Evolutionary conservation across 2,329 filamentous ascomycete genomes (phyloP).

Genomic region (Fusarium nisikadoi): DNA sequence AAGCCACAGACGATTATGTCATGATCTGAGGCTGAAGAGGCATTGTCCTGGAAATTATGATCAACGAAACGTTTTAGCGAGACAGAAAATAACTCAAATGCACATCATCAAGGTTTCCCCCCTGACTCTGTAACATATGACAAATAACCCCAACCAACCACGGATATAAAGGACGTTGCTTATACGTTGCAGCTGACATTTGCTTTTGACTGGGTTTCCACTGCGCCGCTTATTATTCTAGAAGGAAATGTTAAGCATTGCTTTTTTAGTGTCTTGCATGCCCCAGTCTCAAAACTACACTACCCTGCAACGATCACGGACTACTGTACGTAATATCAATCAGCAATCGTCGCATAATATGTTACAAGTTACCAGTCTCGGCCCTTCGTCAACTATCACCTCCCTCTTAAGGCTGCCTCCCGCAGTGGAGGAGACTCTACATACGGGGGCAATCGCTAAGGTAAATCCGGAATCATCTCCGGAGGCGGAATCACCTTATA

Average conservation of each 20-base stretch:
- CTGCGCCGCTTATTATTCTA: neutral
- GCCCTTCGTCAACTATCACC: constrained; percentile 4
- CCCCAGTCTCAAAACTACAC: neutral
- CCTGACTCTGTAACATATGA: neutral
- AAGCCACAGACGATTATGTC: constrained; percentile 8
- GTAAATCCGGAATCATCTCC: constrained; percentile 13
- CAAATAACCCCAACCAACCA: neutral
- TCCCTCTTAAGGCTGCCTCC: constrained; percentile 28
- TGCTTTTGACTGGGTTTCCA: neutral
- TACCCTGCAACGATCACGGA: constrained; percentile 13
- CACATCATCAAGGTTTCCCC: neutral
- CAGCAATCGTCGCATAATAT: constrained; percentile 3
- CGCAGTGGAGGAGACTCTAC: neutral
- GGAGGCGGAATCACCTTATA: neutral
- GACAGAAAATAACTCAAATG: neutral
- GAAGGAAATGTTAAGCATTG: neutral
- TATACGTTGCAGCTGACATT: neutral
- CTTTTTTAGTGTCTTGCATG: neutral
- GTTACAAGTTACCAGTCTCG: neutral
- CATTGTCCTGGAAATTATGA: neutral
- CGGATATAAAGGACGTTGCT: neutral
- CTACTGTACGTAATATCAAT: constrained; percentile 7
- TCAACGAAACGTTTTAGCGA: neutral
- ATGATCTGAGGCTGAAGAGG: neutral
- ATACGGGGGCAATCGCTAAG: neutral